These are phyloP conservation scores for Cutaneotrichosporon spelunceum DNA, from an alignment of 1,284 basidiomycete genomes.

Conservation along the genomic window DNA sequence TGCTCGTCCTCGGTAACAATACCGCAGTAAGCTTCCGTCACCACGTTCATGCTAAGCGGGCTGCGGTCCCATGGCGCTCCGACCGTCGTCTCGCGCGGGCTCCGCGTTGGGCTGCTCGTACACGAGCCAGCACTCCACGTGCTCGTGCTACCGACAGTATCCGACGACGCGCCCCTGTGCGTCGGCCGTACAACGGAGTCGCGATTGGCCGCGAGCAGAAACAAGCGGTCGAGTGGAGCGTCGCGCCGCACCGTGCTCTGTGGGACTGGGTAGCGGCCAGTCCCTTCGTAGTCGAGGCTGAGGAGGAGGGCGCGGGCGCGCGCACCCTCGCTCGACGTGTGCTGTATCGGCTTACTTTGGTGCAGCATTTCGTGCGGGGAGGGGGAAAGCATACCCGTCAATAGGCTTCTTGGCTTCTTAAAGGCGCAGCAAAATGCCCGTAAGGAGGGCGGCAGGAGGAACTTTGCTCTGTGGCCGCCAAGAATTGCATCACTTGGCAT, in stretches of 20 bases:
- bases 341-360: not conserved
- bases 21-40: not conserved
- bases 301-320: not conserved
- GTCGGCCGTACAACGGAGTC: not conserved
- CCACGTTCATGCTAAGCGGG: not conserved
- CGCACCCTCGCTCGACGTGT: not conserved
- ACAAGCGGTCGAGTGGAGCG: not conserved
- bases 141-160: not conserved
- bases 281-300: constrained; percentile 3
- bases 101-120: not conserved
- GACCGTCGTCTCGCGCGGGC: not conserved
- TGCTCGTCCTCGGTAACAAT: not conserved
- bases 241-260: not conserved
- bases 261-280: not conserved
- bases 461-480: not conserved
- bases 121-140: not conserved
- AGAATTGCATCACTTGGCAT: not conserved
- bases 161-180: not conserved
- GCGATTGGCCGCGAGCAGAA: not conserved
- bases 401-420: not conserved
- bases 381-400: not conserved
- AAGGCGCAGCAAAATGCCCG: not conserved
- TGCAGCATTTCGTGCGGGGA: not conserved
- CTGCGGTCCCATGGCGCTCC: not conserved
- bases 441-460: not conserved